Evolutionary conservation across 306 rosid genomes (phyloP).

Genomic region (Hippophae rhamnoides): DNA sequence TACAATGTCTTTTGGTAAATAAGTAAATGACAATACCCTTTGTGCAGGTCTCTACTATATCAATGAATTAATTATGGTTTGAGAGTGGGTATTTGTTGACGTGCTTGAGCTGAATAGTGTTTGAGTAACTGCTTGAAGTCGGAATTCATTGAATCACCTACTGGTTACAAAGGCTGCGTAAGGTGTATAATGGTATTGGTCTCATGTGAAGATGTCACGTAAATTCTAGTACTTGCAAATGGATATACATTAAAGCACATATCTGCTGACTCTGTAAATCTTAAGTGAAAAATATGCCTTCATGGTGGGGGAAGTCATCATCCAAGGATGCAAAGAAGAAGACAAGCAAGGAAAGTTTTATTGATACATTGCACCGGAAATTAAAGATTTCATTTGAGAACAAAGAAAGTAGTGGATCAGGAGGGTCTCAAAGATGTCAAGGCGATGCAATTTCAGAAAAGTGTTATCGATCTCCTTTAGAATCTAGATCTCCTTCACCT

Average conservation of each 20-base stretch:
- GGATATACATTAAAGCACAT: slow-evolving; percentile 20
- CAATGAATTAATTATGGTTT: too few relatives aligned
- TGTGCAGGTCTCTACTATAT: too few relatives aligned
- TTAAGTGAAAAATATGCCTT: slow-evolving; percentile 48
- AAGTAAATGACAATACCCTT: too few relatives aligned
- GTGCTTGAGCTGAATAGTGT: slow-evolving; percentile 18
- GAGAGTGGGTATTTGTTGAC: slow-evolving; percentile 18
- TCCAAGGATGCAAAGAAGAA: slow-evolving; percentile 92
- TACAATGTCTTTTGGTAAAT: too few relatives aligned
- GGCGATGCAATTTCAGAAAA: slow-evolving; percentile 80
- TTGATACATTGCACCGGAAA: slow-evolving; percentile 65
- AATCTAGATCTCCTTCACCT: slow-evolving; percentile 87
- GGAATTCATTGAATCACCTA: slow-evolving; percentile 11
- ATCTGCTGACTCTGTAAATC: slow-evolving; percentile 11
- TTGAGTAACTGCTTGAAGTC: slow-evolving; percentile 21
- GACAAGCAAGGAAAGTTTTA: slow-evolving; percentile 66
- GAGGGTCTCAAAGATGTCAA: slow-evolving; percentile 51
- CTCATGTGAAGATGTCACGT: neutral
- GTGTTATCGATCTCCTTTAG: slow-evolving; percentile 60
- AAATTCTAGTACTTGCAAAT: slow-evolving; percentile 22
- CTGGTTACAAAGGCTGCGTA: neutral
- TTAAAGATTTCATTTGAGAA: slow-evolving; percentile 65
- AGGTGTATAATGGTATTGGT: slow-evolving; percentile 4
- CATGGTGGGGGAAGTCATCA: slow-evolving; percentile 85
- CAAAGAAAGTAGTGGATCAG: slow-evolving; percentile 48